Evolutionary conservation across 179 eudicot species (phyloP).

Genomic region (Heliamphora pulchella): DNA sequence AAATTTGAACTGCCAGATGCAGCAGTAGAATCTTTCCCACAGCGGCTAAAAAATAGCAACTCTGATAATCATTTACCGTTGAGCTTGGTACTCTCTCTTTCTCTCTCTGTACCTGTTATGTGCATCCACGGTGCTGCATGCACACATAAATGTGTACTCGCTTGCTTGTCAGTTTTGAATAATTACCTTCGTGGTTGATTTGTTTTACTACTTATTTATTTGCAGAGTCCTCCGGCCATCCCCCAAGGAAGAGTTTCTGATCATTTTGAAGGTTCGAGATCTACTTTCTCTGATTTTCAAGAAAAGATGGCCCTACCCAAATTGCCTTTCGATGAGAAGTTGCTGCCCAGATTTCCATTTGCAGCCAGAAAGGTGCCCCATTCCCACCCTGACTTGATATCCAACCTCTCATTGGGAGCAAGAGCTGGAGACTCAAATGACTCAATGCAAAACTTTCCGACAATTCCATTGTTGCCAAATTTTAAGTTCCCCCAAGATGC

Average conservation of each 20-base stretch:
- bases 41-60: constrained; percentile 28
- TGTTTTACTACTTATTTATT: constrained; percentile 19
- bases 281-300: constrained; percentile 44
- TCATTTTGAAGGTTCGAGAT: constrained; percentile 36
- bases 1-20: constrained; percentile 34
- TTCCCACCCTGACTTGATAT: constrained; percentile 47
- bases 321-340: constrained; percentile 59
- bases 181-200: not conserved
- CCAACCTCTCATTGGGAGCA: constrained; percentile 64
- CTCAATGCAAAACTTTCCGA: constrained; percentile 32
- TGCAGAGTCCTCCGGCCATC: constrained; percentile 50
- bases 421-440: constrained; percentile 33
- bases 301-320: constrained; percentile 67
- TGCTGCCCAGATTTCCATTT: constrained; percentile 44
- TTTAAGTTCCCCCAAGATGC: constrained; percentile 45
- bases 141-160: not conserved
- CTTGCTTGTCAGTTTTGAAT: not conserved
- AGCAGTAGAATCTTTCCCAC: constrained; percentile 36
- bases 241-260: constrained; percentile 43
- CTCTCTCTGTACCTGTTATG: not conserved
- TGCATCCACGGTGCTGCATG: too few species aligned
- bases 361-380: constrained; percentile 40
- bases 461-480: constrained; percentile 56
- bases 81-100: constrained; percentile 38
- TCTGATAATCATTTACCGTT: constrained; percentile 35